Conservation (phyloP, 805 yeast species). For the Suhomyces vadensis region DNA sequence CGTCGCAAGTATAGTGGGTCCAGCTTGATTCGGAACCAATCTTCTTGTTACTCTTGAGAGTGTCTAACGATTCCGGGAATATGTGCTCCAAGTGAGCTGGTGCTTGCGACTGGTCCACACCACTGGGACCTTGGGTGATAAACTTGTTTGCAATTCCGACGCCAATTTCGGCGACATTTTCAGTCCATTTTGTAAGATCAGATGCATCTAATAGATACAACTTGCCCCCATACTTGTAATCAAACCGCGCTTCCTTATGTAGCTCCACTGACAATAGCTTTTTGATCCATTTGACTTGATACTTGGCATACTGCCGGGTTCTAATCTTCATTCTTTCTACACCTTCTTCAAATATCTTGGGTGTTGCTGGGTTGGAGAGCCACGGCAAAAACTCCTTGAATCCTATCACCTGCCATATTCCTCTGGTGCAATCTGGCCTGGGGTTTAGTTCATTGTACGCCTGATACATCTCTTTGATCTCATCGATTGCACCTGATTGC, state of each 20-base stretch:
- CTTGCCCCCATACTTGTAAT: slow-evolving; percentile 59
- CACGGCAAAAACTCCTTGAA: slow-evolving; percentile 86
- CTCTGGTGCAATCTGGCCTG: slow-evolving; percentile 60
- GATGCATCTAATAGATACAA: slow-evolving; percentile 76
- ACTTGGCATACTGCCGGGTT: slow-evolving; percentile 84
- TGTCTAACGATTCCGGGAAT: slow-evolving; percentile 26
- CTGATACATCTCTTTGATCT: slow-evolving; percentile 60
- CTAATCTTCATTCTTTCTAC: slow-evolving; percentile 76
- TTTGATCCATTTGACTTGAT: slow-evolving; percentile 88
- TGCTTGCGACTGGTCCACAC: slow-evolving; percentile 26
- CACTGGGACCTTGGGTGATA: slow-evolving; percentile 26
- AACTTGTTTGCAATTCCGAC: slow-evolving; percentile 44
- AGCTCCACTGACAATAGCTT: slow-evolving; percentile 66
- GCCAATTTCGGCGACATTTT: slow-evolving; percentile 58
- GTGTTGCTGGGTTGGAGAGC: slow-evolving; percentile 29
- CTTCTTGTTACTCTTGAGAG: slow-evolving; percentile 39
- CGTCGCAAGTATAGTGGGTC: slow-evolving; percentile 68
- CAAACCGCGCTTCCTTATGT: slow-evolving; percentile 44
- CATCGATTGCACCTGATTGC: slow-evolving; percentile 63
- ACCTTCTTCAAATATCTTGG: slow-evolving; percentile 42
- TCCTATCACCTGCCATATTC: slow-evolving; percentile 94
- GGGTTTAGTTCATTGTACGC: slow-evolving; percentile 36
- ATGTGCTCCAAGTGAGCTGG: slow-evolving; percentile 27
- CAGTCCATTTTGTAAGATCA: slow-evolving; percentile 61
- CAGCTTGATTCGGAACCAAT: slow-evolving; percentile 45